Evolutionary conservation across 2,329 filamentous ascomycete genomes (phyloP).

Genomic region (Trichoderma pleuroti): DNA sequence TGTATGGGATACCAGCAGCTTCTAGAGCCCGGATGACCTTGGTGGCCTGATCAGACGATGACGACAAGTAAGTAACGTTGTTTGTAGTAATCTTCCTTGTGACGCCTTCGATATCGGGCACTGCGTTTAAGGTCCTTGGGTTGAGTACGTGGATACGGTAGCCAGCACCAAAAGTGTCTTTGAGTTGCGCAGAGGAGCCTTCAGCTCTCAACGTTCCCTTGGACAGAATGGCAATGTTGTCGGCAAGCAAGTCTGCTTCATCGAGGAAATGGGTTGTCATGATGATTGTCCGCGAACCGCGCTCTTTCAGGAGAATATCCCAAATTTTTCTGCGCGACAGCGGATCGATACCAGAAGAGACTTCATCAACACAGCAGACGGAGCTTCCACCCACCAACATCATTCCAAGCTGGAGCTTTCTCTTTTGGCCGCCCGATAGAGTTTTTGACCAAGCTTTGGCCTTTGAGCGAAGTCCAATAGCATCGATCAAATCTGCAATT

Average conservation of each 20-base stretch:
- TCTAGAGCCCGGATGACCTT: constrained; percentile 66
- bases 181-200: constrained; percentile 66
- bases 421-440: constrained; percentile 71
- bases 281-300: constrained; percentile 63
- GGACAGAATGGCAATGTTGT: constrained; percentile 67
- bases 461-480: constrained; percentile 65
- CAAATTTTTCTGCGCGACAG: constrained; percentile 51
- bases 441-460: constrained; percentile 57
- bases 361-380: constrained; percentile 72
- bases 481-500: constrained; percentile 47
- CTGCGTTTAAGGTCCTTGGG: constrained; percentile 35
- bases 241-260: constrained; percentile 68
- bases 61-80: constrained; percentile 65
- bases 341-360: constrained; percentile 70
- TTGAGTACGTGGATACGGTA: constrained; percentile 31
- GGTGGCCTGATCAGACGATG: constrained; percentile 64
- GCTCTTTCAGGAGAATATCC: constrained; percentile 64
- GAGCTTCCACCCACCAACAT: constrained; percentile 73
- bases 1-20: constrained; percentile 58
- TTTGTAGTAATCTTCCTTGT: constrained; percentile 58
- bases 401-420: constrained; percentile 73
- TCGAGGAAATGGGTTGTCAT: constrained; percentile 76
- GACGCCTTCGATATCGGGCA: constrained; percentile 50
- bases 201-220: constrained; percentile 63
- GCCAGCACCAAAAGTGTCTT: constrained; percentile 57